Conservation (phyloP, 2,329 filamentous ascomycete species). For the Aspergillus brasiliensis region DNA sequence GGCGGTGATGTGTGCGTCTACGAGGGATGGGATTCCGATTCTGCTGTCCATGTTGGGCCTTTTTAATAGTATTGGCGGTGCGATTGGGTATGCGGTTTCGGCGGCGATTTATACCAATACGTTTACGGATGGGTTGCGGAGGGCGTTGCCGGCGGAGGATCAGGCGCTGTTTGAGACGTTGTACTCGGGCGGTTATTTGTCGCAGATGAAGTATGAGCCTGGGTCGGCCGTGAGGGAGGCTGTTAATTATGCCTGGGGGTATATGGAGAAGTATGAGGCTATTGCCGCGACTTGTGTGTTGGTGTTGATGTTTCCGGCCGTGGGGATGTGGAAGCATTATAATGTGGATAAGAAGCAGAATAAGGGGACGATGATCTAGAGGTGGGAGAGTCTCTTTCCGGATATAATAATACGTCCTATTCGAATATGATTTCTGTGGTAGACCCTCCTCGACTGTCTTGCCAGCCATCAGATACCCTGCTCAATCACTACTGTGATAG, state of each 20-base stretch:
- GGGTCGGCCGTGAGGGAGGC: conserved; percentile 29
- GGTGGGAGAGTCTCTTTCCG: too few species aligned
- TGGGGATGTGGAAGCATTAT: conserved; percentile 32
- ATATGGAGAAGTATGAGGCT: conserved; percentile 31
- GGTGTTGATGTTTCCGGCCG: conserved; percentile 27
- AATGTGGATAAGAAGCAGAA: conserved; percentile 34
- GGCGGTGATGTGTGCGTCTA: conserved; percentile 59
- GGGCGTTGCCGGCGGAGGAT: conserved; percentile 18
- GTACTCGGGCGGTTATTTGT: conserved; percentile 27
- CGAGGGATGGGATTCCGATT: conserved; percentile 56
- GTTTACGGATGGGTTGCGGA: conserved; percentile 51
- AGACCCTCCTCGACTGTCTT: too few species aligned
- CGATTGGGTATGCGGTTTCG: conserved; percentile 37
- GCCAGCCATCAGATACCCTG: too few species aligned
- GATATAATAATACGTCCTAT: too few species aligned
- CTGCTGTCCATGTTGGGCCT: conserved; percentile 41
- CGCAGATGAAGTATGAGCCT: conserved; percentile 31
- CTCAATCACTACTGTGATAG: too few species aligned
- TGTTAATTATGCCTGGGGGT: conserved; percentile 35
- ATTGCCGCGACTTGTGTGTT: conserved; percentile 30
- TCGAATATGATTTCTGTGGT: too few species aligned
- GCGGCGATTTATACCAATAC: conserved; percentile 60
- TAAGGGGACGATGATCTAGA: conserved; percentile 24
- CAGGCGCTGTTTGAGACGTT: conserved; percentile 26
- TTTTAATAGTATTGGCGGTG: conserved; percentile 38